Evolutionary conservation across 768 basidiomycete species (phyloP), one percentile per base, ranked within the genome.

Genomic region (Naganishia friedmannii): DNA sequence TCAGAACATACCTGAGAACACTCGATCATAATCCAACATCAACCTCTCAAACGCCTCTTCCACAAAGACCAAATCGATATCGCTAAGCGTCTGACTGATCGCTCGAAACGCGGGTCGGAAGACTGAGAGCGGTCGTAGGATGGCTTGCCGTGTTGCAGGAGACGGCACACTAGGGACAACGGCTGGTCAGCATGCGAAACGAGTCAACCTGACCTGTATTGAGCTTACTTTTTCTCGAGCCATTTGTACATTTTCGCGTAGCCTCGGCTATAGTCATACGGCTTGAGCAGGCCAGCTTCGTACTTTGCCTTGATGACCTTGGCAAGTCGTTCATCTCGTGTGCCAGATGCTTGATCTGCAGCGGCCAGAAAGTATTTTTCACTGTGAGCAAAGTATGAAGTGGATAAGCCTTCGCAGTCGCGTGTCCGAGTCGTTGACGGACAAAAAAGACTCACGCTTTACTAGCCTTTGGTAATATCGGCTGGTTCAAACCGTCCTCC

Each of bases 1-100:
- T 37, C 19, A 23, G 3, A 1, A 75, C 80, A 72, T 67, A 81
- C 80, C 79, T 21, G 78, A 76, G 68, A 82, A 79, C 12, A 82
- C 92, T 28, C 93, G 89, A 79, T 97, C 95, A 73, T 97, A 97
- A 77, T 96, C 93, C 26, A 98, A 87, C 69, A 99, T 84, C 71
- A 97, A 85, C 0, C 94, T 89, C 79, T 99, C 95, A 76, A 98
- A 97, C 0, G 91, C 93, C 82, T 98, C 95, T 80, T 98, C 95
- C 75, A 99, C 94, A 80, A 96, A 95, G 15, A 98, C 91, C 31
- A 96, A 86, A 80, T 99, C 95, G 39, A 80, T 76, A 72, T 81
- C 79, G 45, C 76, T 77, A 37, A 78, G 70, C 32, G 76, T 75
- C 53, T 73, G 68, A 7, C 78, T 80, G 45, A 82, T 78, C 67